Evolutionary conservation across 176 grass and related monocot genomes (phyloP).

Genomic region (Musa acuminata): DNA sequence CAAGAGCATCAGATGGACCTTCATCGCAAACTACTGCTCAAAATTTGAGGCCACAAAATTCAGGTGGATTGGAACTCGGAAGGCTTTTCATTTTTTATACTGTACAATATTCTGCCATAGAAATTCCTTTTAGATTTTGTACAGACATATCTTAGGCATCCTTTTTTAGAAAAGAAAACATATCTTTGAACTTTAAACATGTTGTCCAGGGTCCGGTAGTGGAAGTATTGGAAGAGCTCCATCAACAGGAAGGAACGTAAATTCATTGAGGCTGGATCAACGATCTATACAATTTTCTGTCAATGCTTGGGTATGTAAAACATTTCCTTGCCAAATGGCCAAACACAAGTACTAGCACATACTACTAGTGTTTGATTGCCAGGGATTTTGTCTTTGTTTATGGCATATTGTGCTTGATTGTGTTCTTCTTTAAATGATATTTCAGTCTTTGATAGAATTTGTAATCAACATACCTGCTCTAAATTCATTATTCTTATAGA

Average conservation of each 20-base stretch:
- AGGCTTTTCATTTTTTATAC: neutral
- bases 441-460: no score
- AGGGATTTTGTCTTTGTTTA: no score
- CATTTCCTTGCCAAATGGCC: neutral
- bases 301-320: slow-evolving; percentile 69
- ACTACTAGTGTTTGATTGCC: no score
- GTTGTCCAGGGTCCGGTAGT: slow-evolving; percentile 32
- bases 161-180: slow-evolving; percentile 8
- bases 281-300: slow-evolving; percentile 73
- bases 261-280: slow-evolving; percentile 52
- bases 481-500: no score
- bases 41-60: slow-evolving; percentile 44
- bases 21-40: slow-evolving; percentile 44
- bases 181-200: neutral
- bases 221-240: slow-evolving; percentile 23
- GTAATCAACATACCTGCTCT: no score
- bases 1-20: slow-evolving; percentile 31
- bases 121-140: neutral
- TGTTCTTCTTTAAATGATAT: no score
- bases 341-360: no score
- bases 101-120: neutral
- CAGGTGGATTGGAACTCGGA: slow-evolving; percentile 43
- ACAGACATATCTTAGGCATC: neutral
- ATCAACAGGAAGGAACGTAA: slow-evolving; percentile 33
- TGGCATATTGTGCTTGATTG: no score